Evolutionary conservation across 805 yeast species (phyloP).

Genomic region (Lipomyces chichibuensis): DNA sequence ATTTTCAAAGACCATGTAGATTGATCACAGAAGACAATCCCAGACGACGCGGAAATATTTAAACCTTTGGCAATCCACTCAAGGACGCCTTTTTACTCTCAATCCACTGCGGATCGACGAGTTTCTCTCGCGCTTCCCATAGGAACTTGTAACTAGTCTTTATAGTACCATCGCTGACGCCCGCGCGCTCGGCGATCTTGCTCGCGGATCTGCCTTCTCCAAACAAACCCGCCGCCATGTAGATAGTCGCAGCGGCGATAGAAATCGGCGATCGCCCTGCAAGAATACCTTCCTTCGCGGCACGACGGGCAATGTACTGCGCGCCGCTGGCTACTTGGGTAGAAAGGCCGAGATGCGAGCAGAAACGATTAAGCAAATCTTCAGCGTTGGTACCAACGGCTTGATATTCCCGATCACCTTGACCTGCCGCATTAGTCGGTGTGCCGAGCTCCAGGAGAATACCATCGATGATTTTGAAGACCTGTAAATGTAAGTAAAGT

Average conservation of each 20-base stretch:
- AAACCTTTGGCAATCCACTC: constrained; percentile 48
- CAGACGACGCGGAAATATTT: background rate
- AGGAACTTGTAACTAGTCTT: constrained; percentile 85
- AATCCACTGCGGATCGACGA: constrained; percentile 76
- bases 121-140: constrained; percentile 68
- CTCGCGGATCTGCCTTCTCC: constrained; percentile 73
- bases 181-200: constrained; percentile 85
- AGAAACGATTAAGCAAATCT: constrained; percentile 90
- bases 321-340: constrained; percentile 89
- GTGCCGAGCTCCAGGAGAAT: constrained; percentile 44
- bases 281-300: constrained; percentile 87
- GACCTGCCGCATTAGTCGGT: constrained; percentile 31
- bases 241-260: constrained; percentile 94
- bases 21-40: background rate
- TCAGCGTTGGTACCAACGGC: constrained; percentile 90
- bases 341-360: constrained; percentile 90
- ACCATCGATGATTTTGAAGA: constrained; percentile 77
- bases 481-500: constrained; percentile 13
- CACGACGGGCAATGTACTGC: constrained; percentile 84
- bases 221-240: constrained; percentile 83
- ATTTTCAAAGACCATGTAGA: background rate
- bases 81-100: constrained; percentile 63
- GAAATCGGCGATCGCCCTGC: constrained; percentile 98
- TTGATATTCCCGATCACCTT: constrained; percentile 50
- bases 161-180: constrained; percentile 96